phyloP scores from a whole-genome alignment of 139 green algal species.

The Penium margaritaceum region DNA sequence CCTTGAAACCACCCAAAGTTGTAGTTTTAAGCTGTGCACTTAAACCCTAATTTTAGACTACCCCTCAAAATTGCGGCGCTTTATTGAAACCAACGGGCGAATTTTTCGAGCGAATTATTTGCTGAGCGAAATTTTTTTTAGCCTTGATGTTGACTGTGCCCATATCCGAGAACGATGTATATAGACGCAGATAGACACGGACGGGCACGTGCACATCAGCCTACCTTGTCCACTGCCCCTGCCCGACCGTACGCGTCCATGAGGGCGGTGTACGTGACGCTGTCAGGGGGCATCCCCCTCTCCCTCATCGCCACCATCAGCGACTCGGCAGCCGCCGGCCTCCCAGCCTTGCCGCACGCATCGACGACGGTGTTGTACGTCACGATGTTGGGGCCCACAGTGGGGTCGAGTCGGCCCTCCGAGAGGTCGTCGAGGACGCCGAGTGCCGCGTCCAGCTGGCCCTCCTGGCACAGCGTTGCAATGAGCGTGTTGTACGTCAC shows the following conservation, averaged over 20 bases:
- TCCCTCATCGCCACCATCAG: conserved; percentile 13
- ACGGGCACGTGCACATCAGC: no score
- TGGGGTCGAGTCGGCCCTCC: conserved; percentile 6
- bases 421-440: conserved; percentile 11
- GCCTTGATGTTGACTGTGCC: no score
- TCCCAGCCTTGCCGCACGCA: conserved; percentile 34
- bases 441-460: conserved; percentile 32
- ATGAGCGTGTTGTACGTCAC: conserved; percentile 46
- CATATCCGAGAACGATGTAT: no score
- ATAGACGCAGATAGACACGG: no score
- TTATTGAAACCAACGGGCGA: no score
- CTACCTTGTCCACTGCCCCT: conserved; percentile 16
- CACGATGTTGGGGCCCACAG: conserved; percentile 8
- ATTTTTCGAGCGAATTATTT: no score
- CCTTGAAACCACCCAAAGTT: no score
- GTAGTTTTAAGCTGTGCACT: no score
- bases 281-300: conserved; percentile 19
- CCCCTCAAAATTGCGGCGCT: no score
- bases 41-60: no score
- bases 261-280: conserved; percentile 35
- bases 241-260: conserved; percentile 43
- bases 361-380: conserved; percentile 43
- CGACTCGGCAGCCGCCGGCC: conserved; percentile 7
- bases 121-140: no score
- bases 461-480: conserved; percentile 26